Evolutionary conservation across 129 eudicot species (phyloP), one percentile per base, ranked within the genome.

Genomic region (sunflower (Helianthus annuus)): DNA sequence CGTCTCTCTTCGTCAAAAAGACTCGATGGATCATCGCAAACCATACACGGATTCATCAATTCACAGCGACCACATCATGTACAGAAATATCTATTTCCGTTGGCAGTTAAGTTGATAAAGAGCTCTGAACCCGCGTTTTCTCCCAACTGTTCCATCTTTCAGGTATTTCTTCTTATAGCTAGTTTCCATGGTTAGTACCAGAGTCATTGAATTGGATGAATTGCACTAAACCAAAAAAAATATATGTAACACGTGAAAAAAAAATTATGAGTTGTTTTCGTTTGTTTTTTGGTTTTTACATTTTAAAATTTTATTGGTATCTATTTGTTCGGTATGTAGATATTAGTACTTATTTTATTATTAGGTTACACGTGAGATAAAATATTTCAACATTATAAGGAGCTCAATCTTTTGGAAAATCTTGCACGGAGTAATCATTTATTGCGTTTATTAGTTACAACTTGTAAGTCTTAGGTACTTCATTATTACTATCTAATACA

Each of bases 81-180:
- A 14, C 55, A 38, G 5, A 71, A n/a, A 14, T 55, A 4, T 10
- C 3, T 70, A 52, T 5, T 14, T 40, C 75, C 24, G 0, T 22
- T 70, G 63, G 5, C 27, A 2, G 42, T 59, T 59, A 59, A 59
- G 42, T 59, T 16, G 40, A 59, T 29, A 42, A 59, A 29, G 65
- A 59, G 32, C 44, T 27, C 17, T 12, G n/a, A 57, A 59, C 42
- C 42, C 1, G 42, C 4, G 4, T 12, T 27, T 27, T 59, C 14
- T 27, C 7, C 19, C 10, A 59, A 59, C 10, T 5, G 17, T 32
- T 32, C 44, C 42, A 59, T 32, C 65, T 59, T 59, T 59, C 44
- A 4, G 65, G 65, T 59, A 59, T 7, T 9, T 17, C 12, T 32
- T 53, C 59, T 54, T 54, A 54, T 54, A 54, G n/a, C n/a, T n/a